phyloP scores from a whole-genome alignment of 805 yeast species.

The Teunomyces aglyptinius region DNA sequence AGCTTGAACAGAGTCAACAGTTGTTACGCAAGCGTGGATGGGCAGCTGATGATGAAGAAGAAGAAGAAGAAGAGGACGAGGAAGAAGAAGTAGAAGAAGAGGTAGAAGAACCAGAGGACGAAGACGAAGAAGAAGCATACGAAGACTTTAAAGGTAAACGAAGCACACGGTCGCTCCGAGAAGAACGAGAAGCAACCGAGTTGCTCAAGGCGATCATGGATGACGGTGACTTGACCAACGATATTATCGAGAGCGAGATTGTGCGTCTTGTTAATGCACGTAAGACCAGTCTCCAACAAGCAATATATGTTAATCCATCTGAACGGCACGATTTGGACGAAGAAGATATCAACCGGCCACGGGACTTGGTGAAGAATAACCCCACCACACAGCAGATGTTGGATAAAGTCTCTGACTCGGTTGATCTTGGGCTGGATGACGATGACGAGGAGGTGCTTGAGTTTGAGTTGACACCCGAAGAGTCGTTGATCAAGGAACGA shows the following conservation, averaged over 20 bases:
- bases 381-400: conserved; percentile 61
- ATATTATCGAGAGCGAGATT: conserved; percentile 22
- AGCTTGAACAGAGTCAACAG: conserved; percentile 7
- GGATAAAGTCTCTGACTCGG: conserved; percentile 54
- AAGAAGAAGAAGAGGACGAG: not conserved
- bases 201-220: conserved; percentile 27
- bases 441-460: conserved; percentile 78
- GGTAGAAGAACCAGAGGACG: not conserved
- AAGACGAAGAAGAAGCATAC: not conserved
- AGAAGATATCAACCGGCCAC: conserved; percentile 30
- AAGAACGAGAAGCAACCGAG: conserved; percentile 13
- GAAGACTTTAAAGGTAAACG: conserved; percentile 9
- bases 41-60: conserved; percentile 6
- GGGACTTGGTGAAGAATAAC: conserved; percentile 49
- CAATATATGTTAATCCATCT: conserved; percentile 20
- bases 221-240: conserved; percentile 31
- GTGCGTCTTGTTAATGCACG: conserved; percentile 14
- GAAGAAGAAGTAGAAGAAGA: conserved; percentile 1
- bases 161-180: not conserved
- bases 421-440: conserved; percentile 60
- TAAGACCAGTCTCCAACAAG: conserved; percentile 16
- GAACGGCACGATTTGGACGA: conserved; percentile 16
- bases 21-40: conserved; percentile 2
- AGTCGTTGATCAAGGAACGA: conserved; percentile 68
- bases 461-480: conserved; percentile 64